Percentiles rank a stretch among this genome's conserved stretches.
Evolutionary conservation across 2,329 filamentous ascomycete species (phyloP).

Genomic region (Pseudocercospora ulei): DNA sequence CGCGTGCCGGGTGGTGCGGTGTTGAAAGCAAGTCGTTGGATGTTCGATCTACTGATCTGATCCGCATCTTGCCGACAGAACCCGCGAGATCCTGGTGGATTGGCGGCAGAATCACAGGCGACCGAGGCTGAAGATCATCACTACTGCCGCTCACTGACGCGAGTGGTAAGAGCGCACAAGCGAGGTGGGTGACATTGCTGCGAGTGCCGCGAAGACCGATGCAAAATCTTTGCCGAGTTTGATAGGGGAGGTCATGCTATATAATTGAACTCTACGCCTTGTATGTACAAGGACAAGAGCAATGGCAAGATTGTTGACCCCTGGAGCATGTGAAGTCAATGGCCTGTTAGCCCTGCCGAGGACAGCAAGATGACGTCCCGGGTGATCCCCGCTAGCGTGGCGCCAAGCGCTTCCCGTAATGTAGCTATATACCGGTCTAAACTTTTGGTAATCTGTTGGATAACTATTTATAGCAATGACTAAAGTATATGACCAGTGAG

Average conservation of each 20-base stretch:
- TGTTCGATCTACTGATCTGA: background rate
- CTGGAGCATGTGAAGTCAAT: constrained; percentile 8
- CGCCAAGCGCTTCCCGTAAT: no score
- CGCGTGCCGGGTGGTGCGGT: background rate
- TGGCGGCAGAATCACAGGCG: constrained; percentile 1
- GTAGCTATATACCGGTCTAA: no score
- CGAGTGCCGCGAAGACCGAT: no score
- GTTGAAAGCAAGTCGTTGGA: background rate
- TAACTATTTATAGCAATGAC: no score
- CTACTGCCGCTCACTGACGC: background rate
- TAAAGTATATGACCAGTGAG: no score
- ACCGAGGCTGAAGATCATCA: constrained; percentile 2
- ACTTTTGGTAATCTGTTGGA: no score
- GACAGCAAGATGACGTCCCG: no score
- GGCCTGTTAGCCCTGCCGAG: background rate
- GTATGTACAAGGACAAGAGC: constrained; percentile 1
- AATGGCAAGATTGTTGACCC: background rate
- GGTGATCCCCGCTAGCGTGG: no score
- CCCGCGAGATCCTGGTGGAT: background rate
- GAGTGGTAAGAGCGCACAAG: background rate
- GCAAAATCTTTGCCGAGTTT: no score
- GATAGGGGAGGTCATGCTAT: constrained; percentile 4
- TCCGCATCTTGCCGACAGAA: background rate
- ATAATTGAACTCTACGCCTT: constrained; percentile 1
- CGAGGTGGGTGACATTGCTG: constrained; percentile 1